Percentiles rank a stretch among this genome's conserved stretches.
Evolutionary conservation across 2,329 filamentous ascomycete species (phyloP).

Genomic region (Torrubiella hemipterigena): DNA sequence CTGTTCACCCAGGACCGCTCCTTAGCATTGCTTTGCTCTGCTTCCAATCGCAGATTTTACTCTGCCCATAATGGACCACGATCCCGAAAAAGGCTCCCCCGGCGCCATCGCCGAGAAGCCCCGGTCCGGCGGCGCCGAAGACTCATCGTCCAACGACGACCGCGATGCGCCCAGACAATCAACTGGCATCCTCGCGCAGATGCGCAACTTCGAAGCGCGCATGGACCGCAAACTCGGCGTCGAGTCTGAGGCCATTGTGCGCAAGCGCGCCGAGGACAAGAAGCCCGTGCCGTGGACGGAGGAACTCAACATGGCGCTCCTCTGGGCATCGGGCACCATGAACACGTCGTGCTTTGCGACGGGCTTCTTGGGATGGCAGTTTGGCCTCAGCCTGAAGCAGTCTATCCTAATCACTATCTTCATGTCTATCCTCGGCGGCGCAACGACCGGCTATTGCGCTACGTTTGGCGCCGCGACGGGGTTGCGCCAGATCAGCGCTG

Average conservation of each 20-base stretch:
- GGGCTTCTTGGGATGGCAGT: slow-evolving; percentile 36
- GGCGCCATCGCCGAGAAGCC: too few relatives aligned
- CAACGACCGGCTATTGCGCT: slow-evolving; percentile 31
- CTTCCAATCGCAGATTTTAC: too few relatives aligned
- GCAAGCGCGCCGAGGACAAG: slow-evolving; percentile 31
- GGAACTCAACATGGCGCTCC: slow-evolving; percentile 34
- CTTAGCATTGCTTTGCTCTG: too few relatives aligned
- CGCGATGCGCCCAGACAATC: too few relatives aligned
- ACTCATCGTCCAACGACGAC: too few relatives aligned
- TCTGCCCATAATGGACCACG: too few relatives aligned
- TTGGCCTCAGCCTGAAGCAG: slow-evolving; percentile 32
- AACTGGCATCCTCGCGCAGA: slow-evolving; percentile 19
- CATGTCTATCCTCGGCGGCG: slow-evolving; percentile 24
- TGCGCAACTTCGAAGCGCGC: slow-evolving; percentile 28
- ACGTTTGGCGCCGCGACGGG: slow-evolving; percentile 37
- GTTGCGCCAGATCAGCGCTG: slow-evolving; percentile 37
- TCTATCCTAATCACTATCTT: slow-evolving; percentile 32
- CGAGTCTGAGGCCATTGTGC: slow-evolving; percentile 32
- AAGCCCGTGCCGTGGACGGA: slow-evolving; percentile 19
- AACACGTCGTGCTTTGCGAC: slow-evolving; percentile 38
- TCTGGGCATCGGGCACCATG: slow-evolving; percentile 40
- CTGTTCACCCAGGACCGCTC: too few relatives aligned
- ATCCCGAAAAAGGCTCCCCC: too few relatives aligned
- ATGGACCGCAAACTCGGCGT: slow-evolving; percentile 35
- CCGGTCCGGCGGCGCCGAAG: too few relatives aligned